Evolutionary conservation across 108 stramenopile genomes (phyloP).

Genomic region (Conticribra weissflogii): DNA sequence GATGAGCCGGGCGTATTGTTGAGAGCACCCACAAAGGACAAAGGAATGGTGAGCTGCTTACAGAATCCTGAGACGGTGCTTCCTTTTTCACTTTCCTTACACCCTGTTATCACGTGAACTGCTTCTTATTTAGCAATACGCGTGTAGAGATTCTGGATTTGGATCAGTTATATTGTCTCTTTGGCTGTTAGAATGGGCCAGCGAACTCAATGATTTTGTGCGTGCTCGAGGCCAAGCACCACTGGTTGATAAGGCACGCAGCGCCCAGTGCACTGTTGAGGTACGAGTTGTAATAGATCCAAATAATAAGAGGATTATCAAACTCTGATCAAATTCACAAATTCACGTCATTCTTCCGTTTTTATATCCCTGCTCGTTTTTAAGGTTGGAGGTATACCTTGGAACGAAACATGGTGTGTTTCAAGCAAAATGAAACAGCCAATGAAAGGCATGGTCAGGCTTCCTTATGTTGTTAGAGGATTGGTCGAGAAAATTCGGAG

Average conservation of each 20-base stretch:
- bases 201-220: slow-evolving; percentile 51
- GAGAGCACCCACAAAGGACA: slow-evolving; percentile 80
- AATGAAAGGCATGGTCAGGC: slow-evolving; percentile 19
- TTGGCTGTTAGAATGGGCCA: slow-evolving; percentile 76
- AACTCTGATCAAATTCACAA: neutral
- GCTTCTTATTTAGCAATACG: slow-evolving; percentile 43
- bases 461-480: slow-evolving; percentile 20
- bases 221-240: slow-evolving; percentile 37
- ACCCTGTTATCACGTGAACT: neutral
- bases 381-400: slow-evolving; percentile 32
- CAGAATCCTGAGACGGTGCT: neutral
- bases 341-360: neutral
- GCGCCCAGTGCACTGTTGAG: slow-evolving; percentile 73
- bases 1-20: slow-evolving; percentile 71
- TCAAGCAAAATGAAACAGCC: slow-evolving; percentile 23
- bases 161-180: slow-evolving; percentile 64
- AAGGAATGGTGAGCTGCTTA: slow-evolving; percentile 65
- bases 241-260: slow-evolving; percentile 58
- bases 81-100: neutral
- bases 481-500: neutral
- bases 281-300: slow-evolving; percentile 47
- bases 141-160: slow-evolving; percentile 80
- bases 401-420: slow-evolving; percentile 37
- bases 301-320: neutral
- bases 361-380: neutral